phyloP scores from a whole-genome alignment of 1,284 basidiomycete species.

The Boletus mariae region DNA sequence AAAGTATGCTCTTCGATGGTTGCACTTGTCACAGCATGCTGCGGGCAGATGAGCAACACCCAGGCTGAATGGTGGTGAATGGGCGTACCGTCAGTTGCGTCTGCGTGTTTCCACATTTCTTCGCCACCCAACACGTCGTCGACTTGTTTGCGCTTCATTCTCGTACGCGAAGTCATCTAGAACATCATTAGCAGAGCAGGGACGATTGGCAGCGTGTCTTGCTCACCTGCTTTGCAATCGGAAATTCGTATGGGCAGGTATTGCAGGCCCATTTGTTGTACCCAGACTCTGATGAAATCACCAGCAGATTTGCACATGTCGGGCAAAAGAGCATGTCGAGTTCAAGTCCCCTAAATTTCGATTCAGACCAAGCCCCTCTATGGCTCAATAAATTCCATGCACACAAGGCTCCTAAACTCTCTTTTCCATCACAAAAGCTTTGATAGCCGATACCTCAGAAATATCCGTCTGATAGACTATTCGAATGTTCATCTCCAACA shows the following conservation, averaged over 20 bases:
- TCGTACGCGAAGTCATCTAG: conserved; percentile 86
- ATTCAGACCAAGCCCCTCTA: neutral
- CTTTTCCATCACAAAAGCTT: neutral
- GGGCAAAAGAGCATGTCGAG: conserved; percentile 86
- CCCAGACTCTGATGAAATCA: conserved; percentile 72
- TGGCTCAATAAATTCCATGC: neutral
- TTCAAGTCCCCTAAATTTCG: neutral
- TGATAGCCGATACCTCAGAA: neutral
- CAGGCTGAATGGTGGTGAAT: neutral
- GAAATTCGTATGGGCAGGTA: conserved; percentile 94
- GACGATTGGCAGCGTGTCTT: neutral
- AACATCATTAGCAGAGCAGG: neutral
- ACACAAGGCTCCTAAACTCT: neutral
- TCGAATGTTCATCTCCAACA: neutral
- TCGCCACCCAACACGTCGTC: conserved; percentile 94
- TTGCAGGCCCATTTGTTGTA: conserved; percentile 92
- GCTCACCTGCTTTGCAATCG: conserved; percentile 75
- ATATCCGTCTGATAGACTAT: neutral
- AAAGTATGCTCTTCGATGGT: conserved; percentile 83
- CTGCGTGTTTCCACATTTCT: conserved; percentile 94
- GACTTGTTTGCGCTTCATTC: conserved; percentile 80
- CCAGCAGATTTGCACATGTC: conserved; percentile 88
- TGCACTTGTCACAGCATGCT: conserved; percentile 91
- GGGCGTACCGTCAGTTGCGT: conserved; percentile 74
- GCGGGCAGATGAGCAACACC: conserved; percentile 1